phyloP scores from a whole-genome alignment of 192 early-diverging fungal genomes.

The Pilaira anomala region DNA sequence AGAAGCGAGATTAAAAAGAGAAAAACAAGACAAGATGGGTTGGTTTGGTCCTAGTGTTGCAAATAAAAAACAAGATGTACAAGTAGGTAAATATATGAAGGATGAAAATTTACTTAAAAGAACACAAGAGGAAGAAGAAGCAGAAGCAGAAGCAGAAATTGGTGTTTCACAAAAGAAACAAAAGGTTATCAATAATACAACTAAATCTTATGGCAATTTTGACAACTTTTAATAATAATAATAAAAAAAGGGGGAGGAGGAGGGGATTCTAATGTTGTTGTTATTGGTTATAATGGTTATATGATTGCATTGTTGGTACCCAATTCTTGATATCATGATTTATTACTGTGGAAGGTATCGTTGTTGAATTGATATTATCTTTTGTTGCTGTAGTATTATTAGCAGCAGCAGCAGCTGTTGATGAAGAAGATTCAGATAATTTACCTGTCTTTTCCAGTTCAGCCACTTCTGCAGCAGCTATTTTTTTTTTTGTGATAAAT shows the following conservation, averaged over 20 bases:
- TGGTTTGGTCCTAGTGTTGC: slow-evolving; percentile 68
- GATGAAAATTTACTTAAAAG: slow-evolving; percentile 13
- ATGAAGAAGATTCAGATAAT: background rate
- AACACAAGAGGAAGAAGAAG: slow-evolving; percentile 17
- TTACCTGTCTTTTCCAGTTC: slow-evolving; percentile 49
- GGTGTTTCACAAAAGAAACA: slow-evolving; percentile 37
- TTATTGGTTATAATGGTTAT: background rate
- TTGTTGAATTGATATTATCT: too few relatives aligned
- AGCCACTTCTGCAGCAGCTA: slow-evolving; percentile 68
- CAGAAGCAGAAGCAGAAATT: background rate
- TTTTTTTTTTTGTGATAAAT: background rate
- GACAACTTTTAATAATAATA: slow-evolving; percentile 21
- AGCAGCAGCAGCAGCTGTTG: background rate
- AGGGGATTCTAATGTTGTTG: background rate
- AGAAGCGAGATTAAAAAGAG: slow-evolving; percentile 44
- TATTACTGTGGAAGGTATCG: too few relatives aligned
- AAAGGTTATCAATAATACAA: background rate
- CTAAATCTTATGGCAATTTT: slow-evolving; percentile 43
- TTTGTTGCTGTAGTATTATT: background rate
- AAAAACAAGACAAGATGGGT: slow-evolving; percentile 62
- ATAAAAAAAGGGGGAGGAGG: too few relatives aligned
- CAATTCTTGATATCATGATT: background rate
- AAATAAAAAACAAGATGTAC: slow-evolving; percentile 24
- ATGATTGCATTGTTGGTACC: background rate
- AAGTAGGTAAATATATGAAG: slow-evolving; percentile 67